A percentile compares a stretch with the other conserved stretches of the same genome.
Conservation (phyloP, 2,329 filamentous ascomycete genomes). For the Mollisia scopiformis region DNA sequence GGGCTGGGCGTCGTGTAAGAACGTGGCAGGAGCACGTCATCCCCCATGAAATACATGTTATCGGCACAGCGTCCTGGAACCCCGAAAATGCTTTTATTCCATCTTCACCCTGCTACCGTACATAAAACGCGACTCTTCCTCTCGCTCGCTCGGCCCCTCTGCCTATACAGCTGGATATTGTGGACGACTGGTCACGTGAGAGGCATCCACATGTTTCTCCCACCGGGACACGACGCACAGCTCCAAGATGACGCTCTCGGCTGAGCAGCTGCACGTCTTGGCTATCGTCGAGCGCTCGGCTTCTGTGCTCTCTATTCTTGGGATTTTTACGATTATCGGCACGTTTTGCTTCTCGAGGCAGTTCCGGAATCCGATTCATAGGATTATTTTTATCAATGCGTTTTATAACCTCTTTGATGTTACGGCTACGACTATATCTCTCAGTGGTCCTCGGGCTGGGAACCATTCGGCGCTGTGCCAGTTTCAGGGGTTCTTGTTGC, state of each 20-base stretch:
- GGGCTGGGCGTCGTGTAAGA: neutral
- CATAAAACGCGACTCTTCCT: neutral
- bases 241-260: constrained; percentile 10
- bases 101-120: neutral
- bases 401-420: constrained; percentile 74
- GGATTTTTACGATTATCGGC: constrained; percentile 69
- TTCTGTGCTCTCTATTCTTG: constrained; percentile 70
- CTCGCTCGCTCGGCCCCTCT: neutral
- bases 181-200: neutral
- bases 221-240: neutral
- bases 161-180: no score
- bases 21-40: neutral
- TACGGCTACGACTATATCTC: constrained; percentile 42
- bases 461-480: constrained; percentile 51
- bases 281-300: constrained; percentile 66
- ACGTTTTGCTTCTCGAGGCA: constrained; percentile 68
- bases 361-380: constrained; percentile 82
- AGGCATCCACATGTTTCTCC: neutral
- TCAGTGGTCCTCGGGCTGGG: constrained; percentile 40
- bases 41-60: neutral
- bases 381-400: constrained; percentile 79
- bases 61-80: neutral
- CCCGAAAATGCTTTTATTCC: neutral
- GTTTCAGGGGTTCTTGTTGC: constrained; percentile 77
- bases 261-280: constrained; percentile 53